A percentile compares a stretch with the other conserved stretches of the same genome.
Evolutionary conservation across 176 grass and related monocot species (phyloP).

Genomic region (Puccinellia tenuiflora): DNA sequence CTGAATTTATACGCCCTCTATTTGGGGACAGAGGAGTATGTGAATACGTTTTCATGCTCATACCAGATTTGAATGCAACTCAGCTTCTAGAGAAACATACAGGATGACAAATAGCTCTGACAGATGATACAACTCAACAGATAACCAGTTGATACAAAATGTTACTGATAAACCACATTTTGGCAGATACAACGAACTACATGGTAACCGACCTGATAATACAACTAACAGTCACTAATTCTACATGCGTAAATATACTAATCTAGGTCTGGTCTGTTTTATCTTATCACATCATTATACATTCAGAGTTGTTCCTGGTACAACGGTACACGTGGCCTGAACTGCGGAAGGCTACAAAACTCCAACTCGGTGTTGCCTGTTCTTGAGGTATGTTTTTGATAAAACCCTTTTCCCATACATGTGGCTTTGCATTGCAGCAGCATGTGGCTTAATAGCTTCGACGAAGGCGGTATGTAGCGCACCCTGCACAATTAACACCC

Average conservation of each 20-base stretch:
- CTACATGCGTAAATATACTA: slow-evolving; percentile 18
- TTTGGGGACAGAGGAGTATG: too few species aligned
- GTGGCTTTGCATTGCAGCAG: slow-evolving; percentile 33
- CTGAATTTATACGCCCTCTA: too few species aligned
- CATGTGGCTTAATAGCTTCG: slow-evolving; percentile 38
- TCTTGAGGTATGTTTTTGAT: slow-evolving; percentile 52
- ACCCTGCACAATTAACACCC: slow-evolving; percentile 37
- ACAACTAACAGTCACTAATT: neutral
- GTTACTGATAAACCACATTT: slow-evolving; percentile 30
- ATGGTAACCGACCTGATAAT: neutral
- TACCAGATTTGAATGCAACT: neutral
- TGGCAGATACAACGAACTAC: slow-evolving; percentile 16
- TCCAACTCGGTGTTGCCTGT: slow-evolving; percentile 30
- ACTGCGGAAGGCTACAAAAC: neutral
- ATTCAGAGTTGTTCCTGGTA: neutral
- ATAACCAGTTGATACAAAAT: slow-evolving; percentile 21
- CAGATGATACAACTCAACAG: slow-evolving; percentile 22
- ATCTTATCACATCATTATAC: slow-evolving; percentile 22
- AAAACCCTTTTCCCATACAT: slow-evolving; percentile 73
- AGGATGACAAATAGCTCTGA: neutral
- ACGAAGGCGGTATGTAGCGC: slow-evolving; percentile 27
- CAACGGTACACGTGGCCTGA: neutral
- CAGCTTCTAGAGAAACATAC: neutral
- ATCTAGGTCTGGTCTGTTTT: neutral
- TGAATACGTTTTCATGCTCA: neutral